Conservation (phyloP, 2,329 filamentous ascomycete species). For the Talaromyces piceae region DNA sequence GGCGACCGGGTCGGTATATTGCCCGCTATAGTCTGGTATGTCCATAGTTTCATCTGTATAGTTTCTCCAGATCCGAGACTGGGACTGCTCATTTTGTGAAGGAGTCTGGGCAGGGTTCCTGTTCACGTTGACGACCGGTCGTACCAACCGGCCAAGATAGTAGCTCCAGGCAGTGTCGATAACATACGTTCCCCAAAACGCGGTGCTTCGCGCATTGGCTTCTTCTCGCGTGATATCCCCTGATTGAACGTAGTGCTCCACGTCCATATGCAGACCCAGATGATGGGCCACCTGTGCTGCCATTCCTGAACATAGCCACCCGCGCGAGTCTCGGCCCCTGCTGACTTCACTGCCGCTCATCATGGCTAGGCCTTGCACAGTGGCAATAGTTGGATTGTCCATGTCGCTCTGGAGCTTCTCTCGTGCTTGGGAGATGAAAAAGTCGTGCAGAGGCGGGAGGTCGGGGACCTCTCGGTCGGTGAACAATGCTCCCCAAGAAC, state of each 20-base stretch:
- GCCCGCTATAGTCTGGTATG: neutral
- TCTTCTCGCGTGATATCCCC: slow-evolving; percentile 18
- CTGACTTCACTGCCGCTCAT: slow-evolving; percentile 32
- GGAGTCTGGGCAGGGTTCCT: slow-evolving; percentile 10
- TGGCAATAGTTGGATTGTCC: slow-evolving; percentile 34
- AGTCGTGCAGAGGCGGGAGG: slow-evolving; percentile 11
- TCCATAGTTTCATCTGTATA: neutral
- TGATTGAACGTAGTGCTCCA: slow-evolving; percentile 17
- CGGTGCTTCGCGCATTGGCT: slow-evolving; percentile 19
- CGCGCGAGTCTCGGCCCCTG: slow-evolving; percentile 27
- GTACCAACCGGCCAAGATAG: slow-evolving; percentile 12
- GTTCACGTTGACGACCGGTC: slow-evolving; percentile 12
- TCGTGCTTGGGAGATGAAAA: slow-evolving; percentile 9
- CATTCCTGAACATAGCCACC: slow-evolving; percentile 34
- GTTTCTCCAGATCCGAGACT: neutral
- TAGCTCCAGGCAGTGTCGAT: slow-evolving; percentile 19
- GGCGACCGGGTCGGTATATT: slow-evolving; percentile 10
- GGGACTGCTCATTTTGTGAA: neutral
- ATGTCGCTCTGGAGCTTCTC: slow-evolving; percentile 31
- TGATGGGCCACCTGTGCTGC: slow-evolving; percentile 27
- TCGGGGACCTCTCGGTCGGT: slow-evolving; percentile 8
- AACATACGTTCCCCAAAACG: slow-evolving; percentile 26
- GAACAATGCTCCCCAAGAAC: slow-evolving; percentile 13
- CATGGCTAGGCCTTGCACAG: slow-evolving; percentile 33
- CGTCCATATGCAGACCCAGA: slow-evolving; percentile 21